Percentiles rank a stretch among this genome's conserved stretches.
Conservation (phyloP, 2,329 filamentous ascomycete species). For the Colletotrichum musae region DNA sequence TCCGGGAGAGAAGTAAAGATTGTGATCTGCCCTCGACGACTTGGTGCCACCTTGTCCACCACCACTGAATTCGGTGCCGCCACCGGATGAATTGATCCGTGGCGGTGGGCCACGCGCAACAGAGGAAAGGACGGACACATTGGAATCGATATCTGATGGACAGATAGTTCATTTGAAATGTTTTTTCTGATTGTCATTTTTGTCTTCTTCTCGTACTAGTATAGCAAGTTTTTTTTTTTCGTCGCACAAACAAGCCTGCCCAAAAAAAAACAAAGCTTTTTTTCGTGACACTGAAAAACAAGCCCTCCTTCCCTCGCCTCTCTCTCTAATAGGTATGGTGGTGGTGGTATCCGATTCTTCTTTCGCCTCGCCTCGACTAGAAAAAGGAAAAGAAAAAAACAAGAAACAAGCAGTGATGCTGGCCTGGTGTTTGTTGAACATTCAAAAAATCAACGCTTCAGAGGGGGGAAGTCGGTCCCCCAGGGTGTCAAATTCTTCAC, state of each 20-base stretch:
- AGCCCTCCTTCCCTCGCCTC: not conserved
- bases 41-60: no score
- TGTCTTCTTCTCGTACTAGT: no score
- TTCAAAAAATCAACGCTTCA: conserved; percentile 5
- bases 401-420: conserved; percentile 25
- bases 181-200: no score
- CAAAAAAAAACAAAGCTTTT: not conserved
- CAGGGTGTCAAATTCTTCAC: conserved; percentile 22
- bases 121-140: no score
- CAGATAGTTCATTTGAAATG: no score
- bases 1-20: no score
- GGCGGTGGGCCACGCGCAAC: no score
- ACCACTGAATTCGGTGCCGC: no score
- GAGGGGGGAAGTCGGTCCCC: conserved; percentile 6
- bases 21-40: no score
- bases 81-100: no score
- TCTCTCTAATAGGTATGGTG: conserved; percentile 19
- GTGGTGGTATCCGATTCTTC: conserved; percentile 19
- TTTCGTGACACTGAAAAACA: conserved; percentile 6
- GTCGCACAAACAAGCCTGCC: not conserved
- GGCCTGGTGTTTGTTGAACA: conserved; percentile 9
- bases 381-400: not conserved
- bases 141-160: no score
- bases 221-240: not conserved
- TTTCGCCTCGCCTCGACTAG: not conserved